Evolutionary conservation across 2,329 filamentous ascomycete species (phyloP).

Genomic region (Tetracladium maxilliforme): DNA sequence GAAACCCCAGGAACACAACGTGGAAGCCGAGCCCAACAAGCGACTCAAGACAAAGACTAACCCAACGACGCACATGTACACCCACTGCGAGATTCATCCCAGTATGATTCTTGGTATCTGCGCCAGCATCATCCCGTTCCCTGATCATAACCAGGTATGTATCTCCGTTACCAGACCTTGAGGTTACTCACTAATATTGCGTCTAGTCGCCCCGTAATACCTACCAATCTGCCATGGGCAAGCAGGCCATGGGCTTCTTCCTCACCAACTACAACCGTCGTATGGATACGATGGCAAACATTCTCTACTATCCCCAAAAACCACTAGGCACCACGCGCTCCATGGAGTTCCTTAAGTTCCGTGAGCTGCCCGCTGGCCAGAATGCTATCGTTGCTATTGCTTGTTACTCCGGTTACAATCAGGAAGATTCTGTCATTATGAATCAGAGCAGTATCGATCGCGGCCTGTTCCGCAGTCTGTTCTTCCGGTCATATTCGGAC

Average conservation of each 20-base stretch:
- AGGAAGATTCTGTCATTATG: slow-evolving; percentile 99
- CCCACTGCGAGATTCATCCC: slow-evolving; percentile 97
- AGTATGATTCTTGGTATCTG: slow-evolving; percentile 99
- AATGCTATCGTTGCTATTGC: slow-evolving; percentile 97
- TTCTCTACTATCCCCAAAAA: slow-evolving; percentile 97
- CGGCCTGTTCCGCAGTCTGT: slow-evolving; percentile 90
- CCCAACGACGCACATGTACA: slow-evolving; percentile 79
- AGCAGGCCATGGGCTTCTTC: slow-evolving; percentile 99
- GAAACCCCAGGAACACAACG: slow-evolving; percentile 1
- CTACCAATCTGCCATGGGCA: slow-evolving; percentile 99
- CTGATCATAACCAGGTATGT: slow-evolving; percentile 83
- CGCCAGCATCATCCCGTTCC: slow-evolving; percentile 98
- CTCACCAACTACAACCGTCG: slow-evolving; percentile 92
- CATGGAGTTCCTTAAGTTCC: slow-evolving; percentile 98
- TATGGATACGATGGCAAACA: slow-evolving; percentile 99
- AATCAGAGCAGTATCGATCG: slow-evolving; percentile 98
- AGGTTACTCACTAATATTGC: slow-evolving; percentile 15
- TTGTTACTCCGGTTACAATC: slow-evolving; percentile 97
- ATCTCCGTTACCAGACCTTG: slow-evolving; percentile 1
- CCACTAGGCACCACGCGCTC: slow-evolving; percentile 89
- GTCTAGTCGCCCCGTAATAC: slow-evolving; percentile 86
- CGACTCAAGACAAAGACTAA: slow-evolving; percentile 83
- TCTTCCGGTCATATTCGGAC: slow-evolving; percentile 95
- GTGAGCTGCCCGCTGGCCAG: slow-evolving; percentile 89
- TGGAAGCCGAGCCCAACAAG: slow-evolving; percentile 35